phyloP scores from a whole-genome alignment of 1,284 basidiomycete genomes.

The Naganishia sp. region DNA sequence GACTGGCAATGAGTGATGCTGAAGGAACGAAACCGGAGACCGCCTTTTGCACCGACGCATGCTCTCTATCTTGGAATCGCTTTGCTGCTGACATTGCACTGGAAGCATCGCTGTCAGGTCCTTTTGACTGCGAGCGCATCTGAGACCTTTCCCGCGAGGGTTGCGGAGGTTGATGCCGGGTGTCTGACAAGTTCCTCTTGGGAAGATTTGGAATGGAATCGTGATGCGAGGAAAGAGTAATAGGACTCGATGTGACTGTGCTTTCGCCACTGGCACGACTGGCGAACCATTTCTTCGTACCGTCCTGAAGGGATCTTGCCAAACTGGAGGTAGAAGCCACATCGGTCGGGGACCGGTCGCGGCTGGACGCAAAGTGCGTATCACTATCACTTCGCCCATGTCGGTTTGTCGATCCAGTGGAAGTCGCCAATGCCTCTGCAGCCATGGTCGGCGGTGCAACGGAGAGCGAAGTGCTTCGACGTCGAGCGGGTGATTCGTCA shows the following conservation, averaged over 20 bases:
- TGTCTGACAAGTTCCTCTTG: too few species aligned
- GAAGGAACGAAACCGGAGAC: too few species aligned
- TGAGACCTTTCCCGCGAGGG: too few species aligned
- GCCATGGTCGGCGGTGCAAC: slow-evolving; percentile 30
- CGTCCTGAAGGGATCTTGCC: slow-evolving; percentile 32
- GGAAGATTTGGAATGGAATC: neutral
- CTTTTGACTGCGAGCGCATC: too few species aligned
- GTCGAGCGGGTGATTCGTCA: neutral
- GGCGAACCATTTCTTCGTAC: slow-evolving; percentile 42
- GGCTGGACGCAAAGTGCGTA: neutral
- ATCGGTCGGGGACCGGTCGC: slow-evolving; percentile 4
- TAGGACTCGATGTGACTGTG: neutral
- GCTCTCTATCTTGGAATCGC: too few species aligned
- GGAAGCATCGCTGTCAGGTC: too few species aligned
- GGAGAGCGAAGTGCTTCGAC: slow-evolving; percentile 12
- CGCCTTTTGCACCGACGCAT: too few species aligned
- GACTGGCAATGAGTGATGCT: too few species aligned
- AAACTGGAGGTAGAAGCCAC: slow-evolving; percentile 3
- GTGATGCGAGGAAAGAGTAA: neutral
- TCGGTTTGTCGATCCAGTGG: neutral
- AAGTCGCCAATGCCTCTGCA: slow-evolving; percentile 20
- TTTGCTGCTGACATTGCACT: too few species aligned
- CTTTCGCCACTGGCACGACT: slow-evolving; percentile 4
- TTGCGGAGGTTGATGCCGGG: neutral
- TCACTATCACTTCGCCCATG: slow-evolving; percentile 23